A percentile compares a stretch with the other conserved stretches of the same genome.
Conservation (phyloP, 805 yeast genomes). For the Metschnikowia bowlesiae region DNA sequence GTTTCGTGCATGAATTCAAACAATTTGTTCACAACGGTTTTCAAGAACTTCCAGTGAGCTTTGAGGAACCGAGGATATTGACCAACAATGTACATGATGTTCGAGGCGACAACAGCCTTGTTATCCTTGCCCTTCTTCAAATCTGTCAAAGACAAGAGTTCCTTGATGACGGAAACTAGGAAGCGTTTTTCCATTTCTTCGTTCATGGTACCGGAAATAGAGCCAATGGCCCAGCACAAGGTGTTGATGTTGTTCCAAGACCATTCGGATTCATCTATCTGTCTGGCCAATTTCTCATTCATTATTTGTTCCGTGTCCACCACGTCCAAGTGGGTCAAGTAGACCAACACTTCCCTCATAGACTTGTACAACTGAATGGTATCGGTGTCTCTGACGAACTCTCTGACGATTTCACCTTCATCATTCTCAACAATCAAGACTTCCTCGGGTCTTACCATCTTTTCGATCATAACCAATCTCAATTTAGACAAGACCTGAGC, state of each 20-base stretch:
- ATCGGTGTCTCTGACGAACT: slow-evolving; percentile 93
- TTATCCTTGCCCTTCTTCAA: slow-evolving; percentile 96
- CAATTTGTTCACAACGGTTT: slow-evolving; percentile 90
- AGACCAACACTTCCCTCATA: slow-evolving; percentile 93
- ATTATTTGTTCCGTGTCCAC: slow-evolving; percentile 90
- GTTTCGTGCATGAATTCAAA: slow-evolving; percentile 99
- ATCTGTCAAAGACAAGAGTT: slow-evolving; percentile 84
- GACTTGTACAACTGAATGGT: slow-evolving; percentile 93
- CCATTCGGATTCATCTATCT: slow-evolving; percentile 97
- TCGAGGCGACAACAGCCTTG: slow-evolving; percentile 99
- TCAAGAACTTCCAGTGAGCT: slow-evolving; percentile 97
- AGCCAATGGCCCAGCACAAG: slow-evolving; percentile 99
- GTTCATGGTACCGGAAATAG: slow-evolving; percentile 97
- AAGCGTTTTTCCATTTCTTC: slow-evolving; percentile 96
- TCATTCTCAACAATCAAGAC: slow-evolving; percentile 95
- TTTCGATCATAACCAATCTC: slow-evolving; percentile 90
- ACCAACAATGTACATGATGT: slow-evolving; percentile 98
- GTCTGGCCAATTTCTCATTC: slow-evolving; percentile 86
- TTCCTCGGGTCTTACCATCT: slow-evolving; percentile 98
- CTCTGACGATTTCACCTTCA: slow-evolving; percentile 98
- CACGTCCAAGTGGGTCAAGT: slow-evolving; percentile 92
- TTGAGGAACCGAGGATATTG: slow-evolving; percentile 96
- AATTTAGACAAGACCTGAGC: slow-evolving; percentile 73
- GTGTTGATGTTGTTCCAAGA: slow-evolving; percentile 98
- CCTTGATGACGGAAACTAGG: slow-evolving; percentile 89